phyloP scores from a whole-genome alignment of 805 yeast genomes.

The Jamesozyma lodderae region DNA sequence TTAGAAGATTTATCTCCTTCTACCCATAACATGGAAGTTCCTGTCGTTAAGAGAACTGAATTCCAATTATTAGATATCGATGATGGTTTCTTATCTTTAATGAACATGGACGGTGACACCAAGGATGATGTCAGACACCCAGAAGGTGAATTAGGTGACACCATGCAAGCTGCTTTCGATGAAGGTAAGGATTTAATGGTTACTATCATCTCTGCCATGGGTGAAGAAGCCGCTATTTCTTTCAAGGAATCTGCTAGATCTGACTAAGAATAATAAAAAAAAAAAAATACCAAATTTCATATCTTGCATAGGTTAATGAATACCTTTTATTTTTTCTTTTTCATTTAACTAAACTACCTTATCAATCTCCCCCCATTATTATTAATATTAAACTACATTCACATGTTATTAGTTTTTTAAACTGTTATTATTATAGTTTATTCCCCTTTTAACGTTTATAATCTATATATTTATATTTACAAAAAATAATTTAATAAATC shows the following conservation, averaged over 20 bases:
- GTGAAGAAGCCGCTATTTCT: conserved; percentile 97
- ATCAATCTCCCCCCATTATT: neutral
- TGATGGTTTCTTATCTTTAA: conserved; percentile 90
- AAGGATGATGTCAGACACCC: conserved; percentile 97
- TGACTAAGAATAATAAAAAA: conserved; percentile 11
- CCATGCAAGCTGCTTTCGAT: conserved; percentile 82
- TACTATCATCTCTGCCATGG: conserved; percentile 95
- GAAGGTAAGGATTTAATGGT: conserved; percentile 95
- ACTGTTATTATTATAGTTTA: too few relatives aligned
- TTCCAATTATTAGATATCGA: conserved; percentile 94
- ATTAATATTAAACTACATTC: too few relatives aligned
- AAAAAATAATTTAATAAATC: too few relatives aligned
- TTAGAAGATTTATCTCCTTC: conserved; percentile 98
- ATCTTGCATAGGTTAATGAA: neutral
- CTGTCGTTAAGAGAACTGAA: conserved; percentile 90
- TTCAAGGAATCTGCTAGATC: conserved; percentile 93
- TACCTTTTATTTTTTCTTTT: neutral
- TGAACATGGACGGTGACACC: conserved; percentile 95
- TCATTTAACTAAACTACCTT: neutral
- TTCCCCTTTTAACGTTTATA: too few relatives aligned
- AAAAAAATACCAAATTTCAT: neutral
- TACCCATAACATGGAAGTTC: conserved; percentile 99
- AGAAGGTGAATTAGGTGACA: conserved; percentile 93
- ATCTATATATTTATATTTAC: too few relatives aligned
- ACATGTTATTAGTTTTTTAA: too few relatives aligned